Base-by-base conservation (phyloP, 306 rosid genomes). In the Quercus bicolor region DNA sequence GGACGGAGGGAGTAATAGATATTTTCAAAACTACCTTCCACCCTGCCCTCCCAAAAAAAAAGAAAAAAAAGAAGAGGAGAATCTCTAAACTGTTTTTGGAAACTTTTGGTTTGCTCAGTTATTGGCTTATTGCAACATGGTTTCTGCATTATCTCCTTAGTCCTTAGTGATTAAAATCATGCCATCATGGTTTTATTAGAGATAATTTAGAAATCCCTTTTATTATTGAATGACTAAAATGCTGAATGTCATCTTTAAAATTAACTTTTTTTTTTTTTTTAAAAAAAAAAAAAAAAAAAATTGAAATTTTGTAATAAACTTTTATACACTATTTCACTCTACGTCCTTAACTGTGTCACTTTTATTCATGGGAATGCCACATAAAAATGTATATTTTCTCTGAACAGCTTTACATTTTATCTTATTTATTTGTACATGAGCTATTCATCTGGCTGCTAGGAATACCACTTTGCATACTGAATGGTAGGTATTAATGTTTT, bases 401-500 rank as follows among this genome's bases (percentile, higher is more conserved):
- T 76, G 79, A 31, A 84, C 75, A 70, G 72, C 18, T 68, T 29
- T 68, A 72, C 73, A 76, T 84, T 61, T 59, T 84, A 45, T 77
- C 80, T 75, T 73, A 26, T 56, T 75, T 29, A 70, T 20, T 66
- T 62, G 68, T 26, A 56, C 55, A 77, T 65, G 65, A n/a, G 60
- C 71, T 73, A 65, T 52, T 74, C 74, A 57, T 56, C 45, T 68
- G 21, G 51, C 40, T 77, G 65, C 68, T 23, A 4, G 52, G 62
- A 15, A 18, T 13, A 4, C 29, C 15, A 65, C 56, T 64, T 73
- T n/a, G 16, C 80, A 57, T 76, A 64, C 78, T 66, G 72, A 83
- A 73, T 75, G 70, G 66, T 34, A 70, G 68, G 74, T 68, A 28
- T 72, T 77, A 81, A 74, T 77, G 70, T 88, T 72, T 82, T 83